A percentile compares a stretch with the other conserved stretches of the same genome.
Evolutionary conservation across 2,329 filamentous ascomycete genomes (phyloP).

Genomic region (Trichoderma hamatum): DNA sequence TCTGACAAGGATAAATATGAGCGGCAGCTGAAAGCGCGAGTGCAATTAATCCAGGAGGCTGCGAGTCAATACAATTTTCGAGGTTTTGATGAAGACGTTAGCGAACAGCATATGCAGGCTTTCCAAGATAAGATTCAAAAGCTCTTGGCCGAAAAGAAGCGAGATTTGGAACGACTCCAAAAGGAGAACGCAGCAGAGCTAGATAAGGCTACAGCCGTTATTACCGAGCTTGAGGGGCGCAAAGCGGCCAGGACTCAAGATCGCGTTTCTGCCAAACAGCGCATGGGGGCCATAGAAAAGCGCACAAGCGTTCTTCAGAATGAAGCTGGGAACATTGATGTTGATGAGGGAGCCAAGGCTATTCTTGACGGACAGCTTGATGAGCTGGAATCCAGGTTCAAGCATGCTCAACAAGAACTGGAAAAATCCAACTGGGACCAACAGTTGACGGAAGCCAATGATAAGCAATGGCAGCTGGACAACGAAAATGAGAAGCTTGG

Average conservation of each 20-base stretch:
- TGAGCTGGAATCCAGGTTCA: slow-evolving; percentile 67
- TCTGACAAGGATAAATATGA: slow-evolving; percentile 89
- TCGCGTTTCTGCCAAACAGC: slow-evolving; percentile 72
- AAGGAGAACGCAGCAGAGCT: slow-evolving; percentile 74
- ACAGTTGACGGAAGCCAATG: slow-evolving; percentile 68
- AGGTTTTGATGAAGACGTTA: slow-evolving; percentile 79
- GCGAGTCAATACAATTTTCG: slow-evolving; percentile 78
- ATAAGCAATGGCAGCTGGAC: slow-evolving; percentile 69
- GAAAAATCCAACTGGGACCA: slow-evolving; percentile 69
- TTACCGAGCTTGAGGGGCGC: slow-evolving; percentile 74
- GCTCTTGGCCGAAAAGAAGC: slow-evolving; percentile 75
- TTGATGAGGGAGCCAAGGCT: slow-evolving; percentile 84
- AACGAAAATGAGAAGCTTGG: slow-evolving; percentile 72
- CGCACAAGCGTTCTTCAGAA: slow-evolving; percentile 68
- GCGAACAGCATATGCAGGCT: slow-evolving; percentile 70
- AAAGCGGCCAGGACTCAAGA: slow-evolving; percentile 74
- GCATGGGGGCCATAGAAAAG: slow-evolving; percentile 73
- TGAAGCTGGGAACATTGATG: slow-evolving; percentile 70
- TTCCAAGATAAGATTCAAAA: slow-evolving; percentile 81
- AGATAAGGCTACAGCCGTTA: slow-evolving; percentile 68
- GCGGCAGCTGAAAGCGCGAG: slow-evolving; percentile 71
- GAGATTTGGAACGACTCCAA: slow-evolving; percentile 73
- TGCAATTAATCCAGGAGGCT: slow-evolving; percentile 75
- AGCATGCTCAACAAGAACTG: slow-evolving; percentile 64
- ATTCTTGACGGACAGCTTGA: slow-evolving; percentile 73